A percentile compares a stretch with the other conserved stretches of the same genome.
phyloP scores from a whole-genome alignment of 2,329 filamentous ascomycete species.

The Alternaria arbusti region DNA sequence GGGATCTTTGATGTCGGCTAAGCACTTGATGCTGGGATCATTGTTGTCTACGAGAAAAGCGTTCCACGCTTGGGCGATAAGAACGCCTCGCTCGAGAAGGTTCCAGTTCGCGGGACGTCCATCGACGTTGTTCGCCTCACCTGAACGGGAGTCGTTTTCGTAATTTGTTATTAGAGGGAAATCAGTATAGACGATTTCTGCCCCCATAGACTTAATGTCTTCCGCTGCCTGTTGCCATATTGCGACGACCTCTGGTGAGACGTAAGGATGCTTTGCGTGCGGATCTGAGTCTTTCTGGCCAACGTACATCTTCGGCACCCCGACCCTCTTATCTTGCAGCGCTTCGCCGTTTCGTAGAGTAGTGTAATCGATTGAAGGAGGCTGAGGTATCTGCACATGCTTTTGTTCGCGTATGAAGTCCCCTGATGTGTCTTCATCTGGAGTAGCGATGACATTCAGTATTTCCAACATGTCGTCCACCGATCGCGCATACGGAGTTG shows the following conservation, averaged over 20 bases:
- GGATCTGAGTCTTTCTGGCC: constrained; percentile 46
- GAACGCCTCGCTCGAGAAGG: constrained; percentile 54
- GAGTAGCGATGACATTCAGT: constrained; percentile 55
- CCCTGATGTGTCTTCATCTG: constrained; percentile 51
- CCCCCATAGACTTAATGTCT: constrained; percentile 52
- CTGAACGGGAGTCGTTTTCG: constrained; percentile 48
- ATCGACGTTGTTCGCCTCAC: constrained; percentile 50
- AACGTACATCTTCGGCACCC: constrained; percentile 60
- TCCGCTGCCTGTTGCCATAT: constrained; percentile 43
- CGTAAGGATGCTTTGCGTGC: constrained; percentile 43
- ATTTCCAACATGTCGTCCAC: constrained; percentile 59
- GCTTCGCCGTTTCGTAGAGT: constrained; percentile 41
- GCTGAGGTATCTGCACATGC: constrained; percentile 51
- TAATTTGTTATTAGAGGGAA: constrained; percentile 57
- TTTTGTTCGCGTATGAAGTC: constrained; percentile 64
- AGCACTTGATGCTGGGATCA: constrained; percentile 47
- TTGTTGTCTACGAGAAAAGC: constrained; percentile 56
- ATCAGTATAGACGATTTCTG: constrained; percentile 52
- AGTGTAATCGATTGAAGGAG: constrained; percentile 45
- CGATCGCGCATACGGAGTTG: constrained; percentile 61
- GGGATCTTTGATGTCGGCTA: constrained; percentile 50
- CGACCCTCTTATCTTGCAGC: constrained; percentile 55
- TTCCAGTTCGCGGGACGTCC: constrained; percentile 56
- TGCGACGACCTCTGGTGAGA: constrained; percentile 49
- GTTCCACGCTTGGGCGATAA: constrained; percentile 61